Conservation (phyloP, 2,329 filamentous ascomycete species). For the Fusarium sp. region DNA sequence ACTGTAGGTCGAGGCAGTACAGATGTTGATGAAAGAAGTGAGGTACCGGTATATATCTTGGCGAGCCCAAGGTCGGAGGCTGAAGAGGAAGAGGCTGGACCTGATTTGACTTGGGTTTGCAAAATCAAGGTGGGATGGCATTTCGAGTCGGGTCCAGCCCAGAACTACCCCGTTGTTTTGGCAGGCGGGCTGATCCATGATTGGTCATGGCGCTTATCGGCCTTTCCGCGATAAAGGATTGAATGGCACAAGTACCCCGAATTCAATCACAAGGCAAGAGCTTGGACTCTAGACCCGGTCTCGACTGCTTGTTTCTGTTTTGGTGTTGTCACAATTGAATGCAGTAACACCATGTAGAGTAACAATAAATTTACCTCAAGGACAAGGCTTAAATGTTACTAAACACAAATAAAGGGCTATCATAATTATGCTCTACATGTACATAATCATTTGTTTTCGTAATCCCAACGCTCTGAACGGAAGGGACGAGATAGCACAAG, state of each 20-base stretch:
- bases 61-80: constrained; percentile 28
- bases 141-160: constrained; percentile 37
- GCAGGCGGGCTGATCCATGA: constrained; percentile 28
- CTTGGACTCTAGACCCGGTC: constrained; percentile 6
- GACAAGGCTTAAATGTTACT: neutral
- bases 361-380: neutral
- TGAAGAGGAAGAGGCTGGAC: constrained; percentile 41
- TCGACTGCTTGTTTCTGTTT: neutral
- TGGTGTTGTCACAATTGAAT: neutral
- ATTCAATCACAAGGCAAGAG: constrained; percentile 22
- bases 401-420: neutral
- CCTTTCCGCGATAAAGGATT: constrained; percentile 36
- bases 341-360: neutral
- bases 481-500: neutral
- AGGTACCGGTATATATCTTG: constrained; percentile 19
- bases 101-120: constrained; percentile 37
- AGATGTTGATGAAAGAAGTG: constrained; percentile 7
- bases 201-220: constrained; percentile 47
- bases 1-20: constrained; percentile 4
- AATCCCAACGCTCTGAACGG: neutral
- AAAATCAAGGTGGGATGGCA: constrained; percentile 52
- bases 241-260: constrained; percentile 28
- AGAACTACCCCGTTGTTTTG: constrained; percentile 36
- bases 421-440: neutral
- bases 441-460: neutral